phyloP scores from a whole-genome alignment of 176 grass and related monocot genomes.

The Raddia distichophylla region DNA sequence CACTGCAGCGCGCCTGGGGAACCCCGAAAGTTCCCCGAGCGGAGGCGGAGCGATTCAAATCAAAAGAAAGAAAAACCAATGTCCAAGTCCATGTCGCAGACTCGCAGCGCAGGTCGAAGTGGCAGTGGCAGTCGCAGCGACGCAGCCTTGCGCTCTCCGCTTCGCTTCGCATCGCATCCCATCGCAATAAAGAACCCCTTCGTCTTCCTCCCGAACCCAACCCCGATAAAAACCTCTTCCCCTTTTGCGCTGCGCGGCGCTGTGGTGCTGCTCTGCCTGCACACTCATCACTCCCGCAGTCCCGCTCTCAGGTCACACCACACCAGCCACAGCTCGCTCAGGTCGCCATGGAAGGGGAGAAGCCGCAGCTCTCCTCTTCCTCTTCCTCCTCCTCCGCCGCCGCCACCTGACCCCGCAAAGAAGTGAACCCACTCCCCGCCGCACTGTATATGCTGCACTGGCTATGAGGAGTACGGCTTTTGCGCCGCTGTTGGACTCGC shows the following conservation, averaged over 20 bases:
- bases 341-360: slow-evolving; percentile 48
- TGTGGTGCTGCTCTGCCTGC: neutral
- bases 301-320: slow-evolving; percentile 25
- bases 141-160: no score
- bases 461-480: slow-evolving; percentile 38
- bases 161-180: no score
- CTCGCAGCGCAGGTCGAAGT: no score
- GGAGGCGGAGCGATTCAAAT: no score
- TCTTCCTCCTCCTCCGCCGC: slow-evolving; percentile 32
- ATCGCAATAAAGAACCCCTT: slow-evolving; percentile 39
- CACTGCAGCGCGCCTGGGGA: no score
- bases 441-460: neutral
- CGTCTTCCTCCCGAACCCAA: slow-evolving; percentile 31
- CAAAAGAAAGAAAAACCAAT: no score
- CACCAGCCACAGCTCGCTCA: neutral
- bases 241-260: neutral
- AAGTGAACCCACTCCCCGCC: neutral
- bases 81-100: no score
- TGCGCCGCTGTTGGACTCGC: slow-evolving; percentile 61
- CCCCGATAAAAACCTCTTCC: slow-evolving; percentile 49
- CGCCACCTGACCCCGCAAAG: slow-evolving; percentile 16
- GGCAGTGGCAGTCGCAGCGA: no score
- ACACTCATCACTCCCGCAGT: slow-evolving; percentile 25
- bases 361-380: slow-evolving; percentile 46
- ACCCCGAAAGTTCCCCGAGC: no score